A percentile compares a stretch with the other conserved stretches of the same genome.
These are phyloP conservation scores for Diaporthe eres DNA, from an alignment of 2,329 filamentous ascomycete genomes.

Conservation along the genomic window DNA sequence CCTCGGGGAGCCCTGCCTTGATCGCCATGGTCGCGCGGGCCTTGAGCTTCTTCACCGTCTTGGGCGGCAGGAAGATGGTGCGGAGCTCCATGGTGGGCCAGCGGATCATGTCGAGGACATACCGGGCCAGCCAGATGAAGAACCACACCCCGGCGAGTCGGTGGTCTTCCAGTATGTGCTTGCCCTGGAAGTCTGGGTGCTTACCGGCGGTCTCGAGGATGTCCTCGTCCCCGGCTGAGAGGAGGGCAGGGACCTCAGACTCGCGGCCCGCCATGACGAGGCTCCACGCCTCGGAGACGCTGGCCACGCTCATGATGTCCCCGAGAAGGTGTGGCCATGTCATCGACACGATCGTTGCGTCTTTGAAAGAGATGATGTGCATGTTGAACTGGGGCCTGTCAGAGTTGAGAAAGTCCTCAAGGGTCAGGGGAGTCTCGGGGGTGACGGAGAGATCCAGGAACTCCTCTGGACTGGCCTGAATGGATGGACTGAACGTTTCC, in stretches of 20 bases:
- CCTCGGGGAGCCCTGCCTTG: background rate
- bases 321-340: constrained; percentile 57
- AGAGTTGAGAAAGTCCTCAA: constrained; percentile 54
- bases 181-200: background rate
- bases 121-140: background rate
- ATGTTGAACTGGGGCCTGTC: constrained; percentile 58
- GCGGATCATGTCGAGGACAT: background rate
- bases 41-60: constrained; percentile 5
- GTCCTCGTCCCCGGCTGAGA: background rate
- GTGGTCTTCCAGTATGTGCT: background rate
- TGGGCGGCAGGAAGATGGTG: constrained; percentile 10
- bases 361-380: constrained; percentile 57
- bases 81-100: constrained; percentile 1
- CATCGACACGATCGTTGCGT: constrained; percentile 58
- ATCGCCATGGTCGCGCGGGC: constrained; percentile 13
- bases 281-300: constrained; percentile 56
- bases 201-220: background rate
- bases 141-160: constrained; percentile 9
- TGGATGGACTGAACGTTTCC: constrained; percentile 43
- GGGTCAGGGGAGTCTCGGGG: constrained; percentile 44
- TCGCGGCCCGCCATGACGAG: constrained; percentile 44
- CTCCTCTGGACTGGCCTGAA: constrained; percentile 46
- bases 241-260: constrained; percentile 7
- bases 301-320: constrained; percentile 56
- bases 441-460: constrained; percentile 44